Evolutionary conservation across 1,284 basidiomycete genomes (phyloP).

Genomic region (Ganoderma sinense): DNA sequence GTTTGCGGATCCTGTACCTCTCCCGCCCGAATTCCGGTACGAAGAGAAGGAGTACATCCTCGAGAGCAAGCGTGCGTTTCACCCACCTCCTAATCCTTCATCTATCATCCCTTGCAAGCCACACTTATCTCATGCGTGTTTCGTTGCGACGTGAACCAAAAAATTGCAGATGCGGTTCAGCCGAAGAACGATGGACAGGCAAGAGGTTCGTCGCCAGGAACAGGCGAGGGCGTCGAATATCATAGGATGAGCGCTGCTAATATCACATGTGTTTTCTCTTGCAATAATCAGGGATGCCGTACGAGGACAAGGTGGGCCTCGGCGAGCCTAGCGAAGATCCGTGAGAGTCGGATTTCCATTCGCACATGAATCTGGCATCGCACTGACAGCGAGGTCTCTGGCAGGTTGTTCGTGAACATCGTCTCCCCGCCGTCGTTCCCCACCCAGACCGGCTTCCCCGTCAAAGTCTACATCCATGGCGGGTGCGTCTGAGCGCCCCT

Average conservation of each 20-base stretch:
- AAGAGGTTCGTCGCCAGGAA: slow-evolving; percentile 42
- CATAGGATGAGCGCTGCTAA: neutral
- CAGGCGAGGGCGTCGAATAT: neutral
- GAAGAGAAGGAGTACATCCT: slow-evolving; percentile 64
- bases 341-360: slow-evolving; percentile 43
- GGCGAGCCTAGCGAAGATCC: slow-evolving; percentile 76
- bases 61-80: slow-evolving; percentile 63
- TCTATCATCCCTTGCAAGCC: neutral
- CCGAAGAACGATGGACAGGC: slow-evolving; percentile 71
- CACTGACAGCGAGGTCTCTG: slow-evolving; percentile 7
- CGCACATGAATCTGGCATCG: neutral
- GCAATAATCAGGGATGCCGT: slow-evolving; percentile 46
- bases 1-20: slow-evolving; percentile 66
- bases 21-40: slow-evolving; percentile 63
- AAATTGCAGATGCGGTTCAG: slow-evolving; percentile 60
- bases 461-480: slow-evolving; percentile 80
- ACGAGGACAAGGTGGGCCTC: slow-evolving; percentile 66
- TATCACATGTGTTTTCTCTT: neutral
- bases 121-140: neutral
- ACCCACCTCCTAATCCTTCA: neutral
- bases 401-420: slow-evolving; percentile 74
- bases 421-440: slow-evolving; percentile 67
- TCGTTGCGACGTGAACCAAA: neutral
- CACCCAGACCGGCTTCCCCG: slow-evolving; percentile 57
- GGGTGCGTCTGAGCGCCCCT: slow-evolving; percentile 48